Conservation (phyloP, 345 rosid species). For the Cardamine chenopodiifolia region DNA sequence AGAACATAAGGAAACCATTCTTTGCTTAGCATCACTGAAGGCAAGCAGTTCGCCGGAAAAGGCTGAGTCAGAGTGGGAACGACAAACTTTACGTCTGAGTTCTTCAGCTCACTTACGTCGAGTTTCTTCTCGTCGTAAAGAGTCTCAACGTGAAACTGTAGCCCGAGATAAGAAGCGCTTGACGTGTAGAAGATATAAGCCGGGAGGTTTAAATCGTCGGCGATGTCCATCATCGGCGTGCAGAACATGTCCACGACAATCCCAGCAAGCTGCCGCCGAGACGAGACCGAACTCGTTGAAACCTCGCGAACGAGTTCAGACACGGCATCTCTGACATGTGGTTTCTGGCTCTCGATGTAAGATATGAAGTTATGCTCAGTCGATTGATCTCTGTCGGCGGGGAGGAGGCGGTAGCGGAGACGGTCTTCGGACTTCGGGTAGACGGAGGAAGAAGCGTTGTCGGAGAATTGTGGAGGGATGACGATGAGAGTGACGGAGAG, state of each 20-base stretch:
- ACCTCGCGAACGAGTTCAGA: not conserved
- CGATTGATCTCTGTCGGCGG: constrained; percentile 7
- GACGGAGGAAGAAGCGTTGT: not conserved
- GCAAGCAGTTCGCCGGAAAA: constrained; percentile 43
- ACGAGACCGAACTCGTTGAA: constrained; percentile 1
- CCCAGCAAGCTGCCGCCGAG: constrained; percentile 41
- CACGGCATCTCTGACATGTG: constrained; percentile 40
- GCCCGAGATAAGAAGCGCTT: constrained; percentile 40
- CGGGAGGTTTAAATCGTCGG: constrained; percentile 48
- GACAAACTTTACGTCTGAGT: constrained; percentile 35
- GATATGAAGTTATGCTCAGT: not conserved
- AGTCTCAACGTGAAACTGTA: constrained; percentile 33
- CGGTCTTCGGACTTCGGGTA: constrained; percentile 20
- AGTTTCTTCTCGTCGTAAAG: constrained; percentile 26
- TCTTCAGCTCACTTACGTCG: constrained; percentile 21
- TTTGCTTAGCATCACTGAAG: not conserved
- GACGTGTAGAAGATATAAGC: constrained; percentile 50
- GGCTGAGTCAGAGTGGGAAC: constrained; percentile 43
- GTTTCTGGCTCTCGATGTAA: constrained; percentile 44
- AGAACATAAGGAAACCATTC: not conserved
- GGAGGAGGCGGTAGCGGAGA: constrained; percentile 15
- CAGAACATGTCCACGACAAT: constrained; percentile 61
- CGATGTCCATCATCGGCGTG: constrained; percentile 50
- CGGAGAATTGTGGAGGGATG: constrained; percentile 22
- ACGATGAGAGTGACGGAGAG: constrained; percentile 48